Base-by-base conservation (phyloP, 2,329 filamentous ascomycete genomes). In the Paraphoma sp. region DNA sequence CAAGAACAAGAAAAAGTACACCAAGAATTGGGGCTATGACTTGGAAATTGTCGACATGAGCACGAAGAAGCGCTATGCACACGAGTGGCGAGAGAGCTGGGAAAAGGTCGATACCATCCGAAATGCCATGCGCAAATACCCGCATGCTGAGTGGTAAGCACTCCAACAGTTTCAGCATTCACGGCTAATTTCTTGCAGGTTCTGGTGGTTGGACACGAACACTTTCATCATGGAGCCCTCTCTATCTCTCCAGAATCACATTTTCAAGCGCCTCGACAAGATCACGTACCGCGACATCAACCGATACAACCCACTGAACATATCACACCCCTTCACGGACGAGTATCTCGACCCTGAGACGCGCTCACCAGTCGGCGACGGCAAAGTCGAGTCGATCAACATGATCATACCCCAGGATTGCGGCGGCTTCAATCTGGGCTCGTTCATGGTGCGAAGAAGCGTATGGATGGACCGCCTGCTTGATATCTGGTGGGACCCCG, bases 11-110 rank as follows among this genome's bases (percentile, higher is more conserved):
- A 89, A 90, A 74, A 90, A 89, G 71, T 99, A 99, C 73, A 89
- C 88, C 2, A 84, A 86, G 33, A 85, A 84, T 74, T 98, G 95
- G 93, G 95, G 95, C 12, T 98, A 99, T 76, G 90, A 97, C 60
- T 82, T 99, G 56, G 95, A 99, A 76, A 90, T 98, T 72, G 92
- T 96, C 65, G 96, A 99, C 76, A 96, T 99, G 93, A 94, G 93
- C 80, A 97, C 93, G 51, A 97, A 97, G 85, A 98, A 97, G 81
- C 88, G 93, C 64, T 99, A 99, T 75, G 94, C 95, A 29, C 95
- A 99, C 79, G 95, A 99, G 79, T 99, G 95, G 95, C 87, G 95
- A 71, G 95, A 99, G 79, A 96, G 94, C 76, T 99, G 95, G 95
- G 95, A 99, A 79, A 99, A 98, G 82, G 93, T 97, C 59, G 95